Conservation (phyloP, 345 rosid genomes). For the Clarkia xantiana region DNA sequence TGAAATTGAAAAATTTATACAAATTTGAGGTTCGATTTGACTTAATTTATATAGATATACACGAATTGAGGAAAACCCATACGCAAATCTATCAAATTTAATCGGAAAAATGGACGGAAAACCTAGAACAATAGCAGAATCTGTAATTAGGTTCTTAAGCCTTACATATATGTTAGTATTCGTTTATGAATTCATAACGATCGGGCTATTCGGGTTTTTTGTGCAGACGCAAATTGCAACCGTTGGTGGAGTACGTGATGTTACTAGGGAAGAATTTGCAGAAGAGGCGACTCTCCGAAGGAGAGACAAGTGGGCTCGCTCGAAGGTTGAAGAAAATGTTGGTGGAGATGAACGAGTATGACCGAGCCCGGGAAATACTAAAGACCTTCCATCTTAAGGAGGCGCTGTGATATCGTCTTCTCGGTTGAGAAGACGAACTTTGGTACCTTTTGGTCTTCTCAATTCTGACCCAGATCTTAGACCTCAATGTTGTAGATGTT, state of each 20-base stretch:
- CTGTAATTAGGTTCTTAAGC: too few species aligned
- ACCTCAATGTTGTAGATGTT: too few species aligned
- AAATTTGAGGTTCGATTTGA: background rate
- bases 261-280: slow-evolving; percentile 39
- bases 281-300: slow-evolving; percentile 40
- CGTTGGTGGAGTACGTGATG: slow-evolving; percentile 59
- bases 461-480: too few species aligned
- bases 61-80: too few species aligned
- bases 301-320: slow-evolving; percentile 58
- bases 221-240: slow-evolving; percentile 62
- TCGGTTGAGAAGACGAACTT: too few species aligned
- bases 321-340: slow-evolving; percentile 74
- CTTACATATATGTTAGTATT: too few species aligned
- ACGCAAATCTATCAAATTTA: too few species aligned
- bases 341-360: slow-evolving; percentile 80
- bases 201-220: background rate
- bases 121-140: too few species aligned
- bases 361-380: slow-evolving; percentile 56
- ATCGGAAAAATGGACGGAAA: too few species aligned
- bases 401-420: slow-evolving; percentile 33
- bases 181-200: background rate
- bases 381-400: slow-evolving; percentile 62
- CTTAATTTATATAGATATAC: background rate
- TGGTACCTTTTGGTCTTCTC: too few species aligned
- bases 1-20: too few species aligned